Evolutionary conservation across 2,329 filamentous ascomycete species (phyloP), one percentile per base, ranked within the genome.

Genomic region (Colletotrichum graminicola): DNA sequence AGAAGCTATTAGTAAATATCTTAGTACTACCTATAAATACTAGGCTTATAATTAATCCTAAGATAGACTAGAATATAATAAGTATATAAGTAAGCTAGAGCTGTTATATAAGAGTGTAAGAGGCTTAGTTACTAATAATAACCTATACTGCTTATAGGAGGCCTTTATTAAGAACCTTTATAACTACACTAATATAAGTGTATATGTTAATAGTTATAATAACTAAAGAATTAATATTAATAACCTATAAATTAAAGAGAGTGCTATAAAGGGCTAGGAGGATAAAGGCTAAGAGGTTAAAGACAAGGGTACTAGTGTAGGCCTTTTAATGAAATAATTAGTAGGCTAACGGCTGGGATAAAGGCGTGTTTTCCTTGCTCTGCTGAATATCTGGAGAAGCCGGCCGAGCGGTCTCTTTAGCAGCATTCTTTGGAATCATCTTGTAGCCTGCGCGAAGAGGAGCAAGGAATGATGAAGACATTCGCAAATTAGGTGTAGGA

Each of bases 121-220:
- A 88, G 0, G 87, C 80, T 36, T 85, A 86, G 78, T 94, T 90
- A 10, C 90, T 91, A 67, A 94, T 93, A 67, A 92, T 86, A 7
- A 90, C 83, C 88, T 90, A 94, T 0, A 90, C 85, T 0, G 91
- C 89, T 29, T 91, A 85, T 0, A 91, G 91, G 0, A 94, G 86
- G 0, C 92, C 91, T 77, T 94, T 92, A 74, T 94, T 94, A 21
- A 94, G 79, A 0, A 93, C 90, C 76, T 94, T 90, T 1, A 87
- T 88, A 0, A 93, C 84, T 0, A 90, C 86, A 26, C 87, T 85
- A 71, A 94, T 92, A 78, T 94, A 94, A 0, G 90, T 93, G 78
- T 92, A 93, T 0, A 86, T 82, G 69, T 92, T 90, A 0, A 89
- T 92, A 0, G 89, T 91, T 23, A 87, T 89, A 1, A 92, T 88